phyloP scores from a whole-genome alignment of 192 early-diverging fungal genomes.

The Coemansia sp. region DNA sequence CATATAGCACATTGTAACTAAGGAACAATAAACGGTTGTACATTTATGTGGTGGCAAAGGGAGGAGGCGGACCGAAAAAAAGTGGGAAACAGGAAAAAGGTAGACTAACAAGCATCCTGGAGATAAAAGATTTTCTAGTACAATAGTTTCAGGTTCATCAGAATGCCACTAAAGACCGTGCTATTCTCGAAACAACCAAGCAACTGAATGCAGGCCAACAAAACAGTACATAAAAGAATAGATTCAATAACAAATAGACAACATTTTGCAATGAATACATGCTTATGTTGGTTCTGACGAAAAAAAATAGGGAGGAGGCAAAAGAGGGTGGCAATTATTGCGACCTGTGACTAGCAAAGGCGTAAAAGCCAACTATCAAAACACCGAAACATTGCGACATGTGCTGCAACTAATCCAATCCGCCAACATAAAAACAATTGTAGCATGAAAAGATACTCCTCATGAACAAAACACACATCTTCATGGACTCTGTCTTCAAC shows the following conservation, averaged over 20 bases:
- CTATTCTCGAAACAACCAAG: not conserved
- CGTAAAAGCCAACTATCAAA: not conserved
- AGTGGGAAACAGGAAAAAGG: not conserved
- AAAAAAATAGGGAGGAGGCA: no score
- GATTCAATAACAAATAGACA: not conserved
- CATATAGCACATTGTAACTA: not conserved
- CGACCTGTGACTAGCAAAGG: slow-evolving; percentile 2
- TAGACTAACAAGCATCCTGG: not conserved
- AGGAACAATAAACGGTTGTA: not conserved
- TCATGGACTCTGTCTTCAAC: not conserved
- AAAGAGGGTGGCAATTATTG: not conserved
- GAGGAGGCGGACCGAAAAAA: slow-evolving; percentile 1
- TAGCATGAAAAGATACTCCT: not conserved
- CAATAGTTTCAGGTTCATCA: not conserved
- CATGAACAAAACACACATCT: not conserved
- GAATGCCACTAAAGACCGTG: not conserved
- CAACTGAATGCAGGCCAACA: not conserved
- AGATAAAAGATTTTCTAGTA: slow-evolving; percentile 6
- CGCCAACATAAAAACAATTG: slow-evolving; percentile 7
- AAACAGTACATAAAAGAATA: not conserved
- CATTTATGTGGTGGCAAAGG: slow-evolving; percentile 1
- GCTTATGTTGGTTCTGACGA: not conserved
- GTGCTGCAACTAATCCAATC: slow-evolving; percentile 10
- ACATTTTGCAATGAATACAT: not conserved
- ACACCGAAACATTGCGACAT: not conserved